Evolutionary conservation across 1,284 basidiomycete genomes (phyloP).

Genomic region (Megacollybia platyphylla): DNA sequence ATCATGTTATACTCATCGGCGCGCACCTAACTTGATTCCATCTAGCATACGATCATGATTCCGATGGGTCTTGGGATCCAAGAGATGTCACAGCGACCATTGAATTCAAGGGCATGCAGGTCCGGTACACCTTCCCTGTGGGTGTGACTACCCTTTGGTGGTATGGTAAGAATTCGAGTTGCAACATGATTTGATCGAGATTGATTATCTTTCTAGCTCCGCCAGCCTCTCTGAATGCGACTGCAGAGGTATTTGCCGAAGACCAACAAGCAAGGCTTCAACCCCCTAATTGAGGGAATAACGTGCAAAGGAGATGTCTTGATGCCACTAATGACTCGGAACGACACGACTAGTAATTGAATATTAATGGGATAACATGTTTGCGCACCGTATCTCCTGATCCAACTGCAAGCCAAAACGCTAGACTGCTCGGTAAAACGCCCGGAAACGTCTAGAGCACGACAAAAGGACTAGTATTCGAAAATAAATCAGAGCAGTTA

Average conservation of each 20-base stretch:
- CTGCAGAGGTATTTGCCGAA: background rate
- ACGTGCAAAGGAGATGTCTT: too few relatives aligned
- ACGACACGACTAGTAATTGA: too few relatives aligned
- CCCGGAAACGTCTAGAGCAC: too few relatives aligned
- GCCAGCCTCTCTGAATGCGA: background rate
- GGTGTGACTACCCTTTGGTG: slow-evolving; percentile 25
- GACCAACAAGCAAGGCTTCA: too few relatives aligned
- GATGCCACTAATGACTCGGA: too few relatives aligned
- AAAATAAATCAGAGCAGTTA: too few relatives aligned
- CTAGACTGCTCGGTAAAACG: too few relatives aligned
- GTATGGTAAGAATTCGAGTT: slow-evolving; percentile 10
- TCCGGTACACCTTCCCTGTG: slow-evolving; percentile 23
- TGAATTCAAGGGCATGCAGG: slow-evolving; percentile 11
- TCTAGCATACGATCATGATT: slow-evolving; percentile 25
- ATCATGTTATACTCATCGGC: background rate
- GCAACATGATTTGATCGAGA: background rate
- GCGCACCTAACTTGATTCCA: background rate
- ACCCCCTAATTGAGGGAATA: too few relatives aligned
- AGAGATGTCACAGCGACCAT: slow-evolving; percentile 10
- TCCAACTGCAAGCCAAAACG: too few relatives aligned
- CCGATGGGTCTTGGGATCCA: slow-evolving; percentile 15
- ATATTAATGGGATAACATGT: too few relatives aligned
- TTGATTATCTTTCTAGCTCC: background rate
- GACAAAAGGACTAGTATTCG: too few relatives aligned
- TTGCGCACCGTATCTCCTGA: too few relatives aligned